Base-by-base conservation (phyloP, 2,329 filamentous ascomycete genomes). In the Penicillium expansum region DNA sequence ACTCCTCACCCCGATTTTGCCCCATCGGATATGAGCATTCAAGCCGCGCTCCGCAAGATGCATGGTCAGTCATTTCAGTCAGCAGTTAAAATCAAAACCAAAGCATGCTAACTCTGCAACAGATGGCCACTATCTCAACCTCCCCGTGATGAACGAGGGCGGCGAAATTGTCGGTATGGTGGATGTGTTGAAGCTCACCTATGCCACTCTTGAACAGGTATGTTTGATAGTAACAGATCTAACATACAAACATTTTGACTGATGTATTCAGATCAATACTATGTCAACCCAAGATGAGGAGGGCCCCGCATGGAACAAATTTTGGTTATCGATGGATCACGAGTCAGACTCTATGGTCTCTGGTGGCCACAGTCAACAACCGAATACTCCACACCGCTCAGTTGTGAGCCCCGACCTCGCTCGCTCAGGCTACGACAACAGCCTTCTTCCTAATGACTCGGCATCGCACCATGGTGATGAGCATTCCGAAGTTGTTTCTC, bases 151-250 rank as follows among this genome's bases (percentile, higher is more conserved):
- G 94, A 97, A 97, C 75, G 92, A 96, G 64, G 83, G 85, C 60
- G 94, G 93, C 62, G 94, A 99, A 76, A 99, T 99, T 71, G 94
- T 99, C 57, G 94, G 94, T 69, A 99, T 99, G 94, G 94, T 99
- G 27, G 94, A 99, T 76, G 94, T 99, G 57, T 85, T 99, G 61
- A 97, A 97, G 79, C 83, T 99, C 69, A 99, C 94, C 22, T 99
- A 99, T 76, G 94, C 94, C 48, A 99, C 94, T 5, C 83, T 99
- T 52, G 94, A 99, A 77, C 93, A 97, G 80, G 92, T 96, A 77
- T 52, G 75, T 65, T 45, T 45, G 33, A 42, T 42, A 62, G 27
- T 48, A 38, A 35, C 35, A 61, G 35, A 44, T 9, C 11, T 13
- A 2, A 9, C 11, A 16, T 35, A n/a, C 7, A 47, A 6, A 35